Base-by-base conservation (phyloP, 495 filamentous ascomycete genomes). In the Hypomontagnella submonticulosa region DNA sequence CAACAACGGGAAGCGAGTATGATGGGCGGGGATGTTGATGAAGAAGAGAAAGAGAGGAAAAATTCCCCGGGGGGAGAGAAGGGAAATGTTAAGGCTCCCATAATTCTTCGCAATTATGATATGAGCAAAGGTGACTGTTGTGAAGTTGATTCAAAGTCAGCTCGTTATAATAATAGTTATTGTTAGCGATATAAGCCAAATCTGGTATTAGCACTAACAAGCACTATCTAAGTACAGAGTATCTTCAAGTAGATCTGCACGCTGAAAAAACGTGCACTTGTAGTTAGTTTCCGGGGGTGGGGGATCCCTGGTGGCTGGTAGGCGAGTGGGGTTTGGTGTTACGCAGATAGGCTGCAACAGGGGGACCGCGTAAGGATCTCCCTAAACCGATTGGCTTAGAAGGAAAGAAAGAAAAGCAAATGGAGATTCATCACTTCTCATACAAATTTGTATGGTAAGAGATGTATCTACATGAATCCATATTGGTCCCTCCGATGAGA, bases 161-260 rank as follows among this genome's bases (percentile, higher is more conserved):
- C 66, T 63, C 66, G 15, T 6, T 1, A 11, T 11, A 3, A 47
- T 56, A n/a, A 56, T 69, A 33, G 42, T 27, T 0, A n/a, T 46
- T 63, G 66, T 63, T 69, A 63, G 27, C 42, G 30, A 20, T 40
- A 46, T 13, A 4, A 1, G 4, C 16, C 12, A 19, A 2, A 6
- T 13, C 18, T 52, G 3, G 23, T 33, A 3, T 0, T 1, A 38
- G 13, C 40, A 58, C 54, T 69, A 69, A 63, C 66, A 69, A 15
- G 8, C 49, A 42, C 43, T 60, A 73, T 71, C 71, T 63, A 63
- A 57, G 49, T 66, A 42, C 33, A 15, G 69, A 73, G 69, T 58
- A 57, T 36, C 9, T 12, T 32, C n/a, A n/a, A 41, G 36, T 49
- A 66, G 41, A 36, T 40, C 19, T 48, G 47, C 61, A 63, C 55